phyloP scores from a whole-genome alignment of 495 filamentous ascomycete genomes.

The Penicillium psychrofluorescens region DNA sequence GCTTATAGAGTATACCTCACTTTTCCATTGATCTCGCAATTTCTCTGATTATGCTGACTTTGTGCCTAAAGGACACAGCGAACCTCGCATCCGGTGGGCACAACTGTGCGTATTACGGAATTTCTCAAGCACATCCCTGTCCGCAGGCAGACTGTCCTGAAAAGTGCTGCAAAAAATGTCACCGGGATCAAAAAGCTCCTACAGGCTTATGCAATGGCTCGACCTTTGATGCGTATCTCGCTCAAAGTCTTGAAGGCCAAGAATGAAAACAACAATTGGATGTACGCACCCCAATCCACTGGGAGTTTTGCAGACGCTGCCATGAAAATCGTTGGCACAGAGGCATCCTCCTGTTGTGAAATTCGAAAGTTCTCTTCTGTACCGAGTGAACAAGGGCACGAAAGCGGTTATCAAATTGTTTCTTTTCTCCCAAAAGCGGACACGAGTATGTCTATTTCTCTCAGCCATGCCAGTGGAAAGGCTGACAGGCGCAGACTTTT shows the following conservation, averaged over 20 bases:
- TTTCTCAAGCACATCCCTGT: constrained; percentile 72
- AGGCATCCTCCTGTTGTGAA: constrained; percentile 49
- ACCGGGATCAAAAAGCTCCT: constrained; percentile 59
- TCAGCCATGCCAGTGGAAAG: neutral
- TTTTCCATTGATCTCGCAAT: neutral
- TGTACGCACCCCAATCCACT: constrained; percentile 56
- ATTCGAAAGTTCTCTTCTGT: constrained; percentile 24
- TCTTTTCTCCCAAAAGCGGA: constrained; percentile 52
- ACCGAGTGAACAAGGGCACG: neutral
- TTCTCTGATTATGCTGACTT: neutral
- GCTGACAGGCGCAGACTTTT: constrained; percentile 30
- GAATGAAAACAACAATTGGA: constrained; percentile 57
- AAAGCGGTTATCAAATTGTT: constrained; percentile 35
- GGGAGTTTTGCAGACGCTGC: constrained; percentile 57
- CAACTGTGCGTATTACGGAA: constrained; percentile 60
- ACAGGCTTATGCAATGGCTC: constrained; percentile 68
- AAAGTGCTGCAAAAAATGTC: constrained; percentile 54
- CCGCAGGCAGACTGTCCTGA: constrained; percentile 57
- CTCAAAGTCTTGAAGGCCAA: constrained; percentile 62
- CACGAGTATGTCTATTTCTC: constrained; percentile 23
- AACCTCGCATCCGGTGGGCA: constrained; percentile 66
- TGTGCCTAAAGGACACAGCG: constrained; percentile 26
- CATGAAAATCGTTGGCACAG: constrained; percentile 61
- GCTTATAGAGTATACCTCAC: constrained; percentile 30
- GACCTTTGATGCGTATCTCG: constrained; percentile 53